These are phyloP conservation scores for Halophytophthora batemanensis DNA, from an alignment of 352 stramenopile species.

Conservation along the genomic window DNA sequence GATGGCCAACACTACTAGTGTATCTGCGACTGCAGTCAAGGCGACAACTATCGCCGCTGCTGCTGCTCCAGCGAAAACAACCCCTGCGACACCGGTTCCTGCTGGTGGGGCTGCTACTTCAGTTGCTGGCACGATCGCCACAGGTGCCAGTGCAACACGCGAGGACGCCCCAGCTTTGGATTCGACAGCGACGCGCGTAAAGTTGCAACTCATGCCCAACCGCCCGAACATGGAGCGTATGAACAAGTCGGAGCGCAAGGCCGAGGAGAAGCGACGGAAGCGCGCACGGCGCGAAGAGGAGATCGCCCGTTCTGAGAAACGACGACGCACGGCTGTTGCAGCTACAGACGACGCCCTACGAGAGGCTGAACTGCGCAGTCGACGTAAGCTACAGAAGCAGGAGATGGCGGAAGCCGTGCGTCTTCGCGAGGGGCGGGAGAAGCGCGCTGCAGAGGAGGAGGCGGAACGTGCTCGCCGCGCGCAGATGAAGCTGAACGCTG, in stretches of 20 bases:
- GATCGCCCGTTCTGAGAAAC: slow-evolving; percentile 72
- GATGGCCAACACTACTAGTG: slow-evolving; percentile 4
- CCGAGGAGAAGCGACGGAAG: slow-evolving; percentile 82
- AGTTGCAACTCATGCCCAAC: slow-evolving; percentile 59
- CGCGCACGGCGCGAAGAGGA: slow-evolving; percentile 70
- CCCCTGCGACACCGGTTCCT: too few species aligned
- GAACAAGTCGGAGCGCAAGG: slow-evolving; percentile 85
- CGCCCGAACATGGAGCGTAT: slow-evolving; percentile 66
- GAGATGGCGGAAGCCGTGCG: slow-evolving; percentile 65
- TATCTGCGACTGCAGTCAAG: slow-evolving; percentile 8
- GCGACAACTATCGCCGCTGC: too few species aligned
- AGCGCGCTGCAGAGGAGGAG: slow-evolving; percentile 45
- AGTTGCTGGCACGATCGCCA: slow-evolving; percentile 32
- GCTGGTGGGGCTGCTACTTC: too few species aligned
- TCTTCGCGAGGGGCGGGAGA: slow-evolving; percentile 61
- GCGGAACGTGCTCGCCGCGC: slow-evolving; percentile 33
- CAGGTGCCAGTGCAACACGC: slow-evolving; percentile 23
- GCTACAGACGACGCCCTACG: slow-evolving; percentile 79
- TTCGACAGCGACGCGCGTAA: slow-evolving; percentile 48
- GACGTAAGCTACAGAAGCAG: slow-evolving; percentile 60
- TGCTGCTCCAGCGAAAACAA: too few species aligned
- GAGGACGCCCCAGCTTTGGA: slow-evolving; percentile 25
- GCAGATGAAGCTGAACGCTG: slow-evolving; percentile 67
- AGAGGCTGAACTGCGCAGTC: slow-evolving; percentile 72
- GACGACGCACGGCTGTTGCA: slow-evolving; percentile 65